Percentiles rank a stretch among this genome's conserved stretches.
Evolutionary conservation across 1,284 basidiomycete genomes (phyloP).

Genomic region (Amylostereum chailletii): DNA sequence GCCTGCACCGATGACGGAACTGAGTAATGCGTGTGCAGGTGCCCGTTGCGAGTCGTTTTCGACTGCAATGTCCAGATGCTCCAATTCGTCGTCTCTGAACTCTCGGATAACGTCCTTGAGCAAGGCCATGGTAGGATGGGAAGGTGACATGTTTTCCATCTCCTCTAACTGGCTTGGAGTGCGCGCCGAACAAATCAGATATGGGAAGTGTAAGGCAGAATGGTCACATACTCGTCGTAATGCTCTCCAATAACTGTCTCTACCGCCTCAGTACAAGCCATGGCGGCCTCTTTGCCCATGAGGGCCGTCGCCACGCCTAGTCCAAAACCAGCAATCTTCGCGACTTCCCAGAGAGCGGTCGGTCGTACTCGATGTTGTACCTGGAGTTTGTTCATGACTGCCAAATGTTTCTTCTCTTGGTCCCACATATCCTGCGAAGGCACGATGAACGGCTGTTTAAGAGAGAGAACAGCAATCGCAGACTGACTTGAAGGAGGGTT

Average conservation of each 20-base stretch:
- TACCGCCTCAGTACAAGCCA: constrained; percentile 97
- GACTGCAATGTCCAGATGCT: constrained; percentile 89
- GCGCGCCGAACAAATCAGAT: not conserved
- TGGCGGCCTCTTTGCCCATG: constrained; percentile 88
- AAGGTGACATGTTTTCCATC: constrained; percentile 48
- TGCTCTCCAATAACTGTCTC: constrained; percentile 98
- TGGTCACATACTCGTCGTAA: constrained; percentile 81
- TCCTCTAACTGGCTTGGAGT: constrained; percentile 63
- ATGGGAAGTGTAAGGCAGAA: constrained; percentile 1
- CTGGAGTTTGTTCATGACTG: constrained; percentile 79
- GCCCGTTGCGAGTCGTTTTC: constrained; percentile 86
- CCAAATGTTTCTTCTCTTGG: constrained; percentile 88
- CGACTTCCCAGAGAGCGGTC: constrained; percentile 76
- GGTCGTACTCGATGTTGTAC: constrained; percentile 81
- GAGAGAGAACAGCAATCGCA: not conserved
- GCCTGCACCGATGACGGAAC: constrained; percentile 77
- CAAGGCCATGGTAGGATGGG: constrained; percentile 75
- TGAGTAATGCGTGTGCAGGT: constrained; percentile 86
- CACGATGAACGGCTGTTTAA: not conserved
- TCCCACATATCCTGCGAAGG: constrained; percentile 87
- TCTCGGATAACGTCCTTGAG: constrained; percentile 74
- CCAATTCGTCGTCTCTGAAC: constrained; percentile 92
- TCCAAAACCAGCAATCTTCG: constrained; percentile 79
- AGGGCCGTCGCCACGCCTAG: constrained; percentile 82
- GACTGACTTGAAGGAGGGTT: constrained; percentile 68